Evolutionary conservation across 257 asterid species (phyloP).

Genomic region (Phtheirospermum japonicum): DNA sequence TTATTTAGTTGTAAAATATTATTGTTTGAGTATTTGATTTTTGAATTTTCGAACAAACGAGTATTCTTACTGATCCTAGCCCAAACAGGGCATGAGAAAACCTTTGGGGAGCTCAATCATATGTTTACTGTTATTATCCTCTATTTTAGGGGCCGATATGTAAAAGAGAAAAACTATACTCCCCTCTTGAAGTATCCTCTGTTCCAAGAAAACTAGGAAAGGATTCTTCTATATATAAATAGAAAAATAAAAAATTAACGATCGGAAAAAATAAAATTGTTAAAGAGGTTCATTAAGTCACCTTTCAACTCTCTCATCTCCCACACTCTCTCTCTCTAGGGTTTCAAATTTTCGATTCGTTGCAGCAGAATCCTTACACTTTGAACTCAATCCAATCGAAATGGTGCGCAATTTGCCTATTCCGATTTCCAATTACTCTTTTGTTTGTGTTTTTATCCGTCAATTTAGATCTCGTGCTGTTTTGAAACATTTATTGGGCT

Average conservation of each 20-base stretch:
- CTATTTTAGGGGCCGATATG: slow-evolving; percentile 12
- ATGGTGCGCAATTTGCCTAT: slow-evolving; percentile 31
- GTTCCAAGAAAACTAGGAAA: slow-evolving; percentile 26
- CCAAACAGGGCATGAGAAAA: background rate
- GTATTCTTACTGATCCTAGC: too few relatives aligned
- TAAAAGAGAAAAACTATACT: slow-evolving; percentile 8
- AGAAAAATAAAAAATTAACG: background rate
- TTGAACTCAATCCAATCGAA: slow-evolving; percentile 16
- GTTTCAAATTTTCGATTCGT: slow-evolving; percentile 27
- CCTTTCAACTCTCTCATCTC: slow-evolving; percentile 1
- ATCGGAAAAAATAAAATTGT: too few relatives aligned
- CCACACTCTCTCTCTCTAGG: slow-evolving; percentile 32
- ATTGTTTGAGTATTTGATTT: too few relatives aligned
- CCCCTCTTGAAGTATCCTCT: slow-evolving; percentile 29
- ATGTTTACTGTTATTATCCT: background rate
- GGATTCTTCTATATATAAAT: too few relatives aligned
- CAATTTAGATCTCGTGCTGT: slow-evolving; percentile 31
- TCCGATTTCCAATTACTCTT: background rate
- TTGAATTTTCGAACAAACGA: too few relatives aligned
- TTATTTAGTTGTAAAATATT: too few relatives aligned
- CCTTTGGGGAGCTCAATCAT: background rate
- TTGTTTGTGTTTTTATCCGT: background rate
- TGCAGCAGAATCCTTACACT: slow-evolving; percentile 9
- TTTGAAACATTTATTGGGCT: slow-evolving; percentile 9
- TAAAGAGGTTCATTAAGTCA: too few relatives aligned